A percentile compares a stretch with the other conserved stretches of the same genome.
phyloP scores from a whole-genome alignment of 1,284 basidiomycete species.

The Moesziomyces aphidis region DNA sequence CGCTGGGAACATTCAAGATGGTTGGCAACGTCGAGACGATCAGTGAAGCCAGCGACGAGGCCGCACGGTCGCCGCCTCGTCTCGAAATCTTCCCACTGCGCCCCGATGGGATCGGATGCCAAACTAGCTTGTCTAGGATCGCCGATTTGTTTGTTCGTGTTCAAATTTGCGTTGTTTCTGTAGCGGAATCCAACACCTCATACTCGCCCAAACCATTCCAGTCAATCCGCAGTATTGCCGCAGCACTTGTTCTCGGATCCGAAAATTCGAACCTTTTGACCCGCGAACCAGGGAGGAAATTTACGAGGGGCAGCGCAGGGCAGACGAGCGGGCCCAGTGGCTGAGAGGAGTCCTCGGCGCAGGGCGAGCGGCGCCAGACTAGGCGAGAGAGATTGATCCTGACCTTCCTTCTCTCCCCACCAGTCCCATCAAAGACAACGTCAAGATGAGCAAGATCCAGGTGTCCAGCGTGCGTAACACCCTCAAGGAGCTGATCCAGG shows the following conservation, averaged over 20 bases:
- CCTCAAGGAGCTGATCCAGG: constrained; percentile 64
- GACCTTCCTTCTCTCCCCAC: constrained; percentile 13
- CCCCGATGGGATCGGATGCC: no score
- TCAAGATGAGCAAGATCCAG: constrained; percentile 61
- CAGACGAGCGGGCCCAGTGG: background rate
- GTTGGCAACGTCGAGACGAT: background rate
- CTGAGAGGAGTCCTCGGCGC: background rate
- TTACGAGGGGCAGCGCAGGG: background rate
- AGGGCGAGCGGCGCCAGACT: background rate
- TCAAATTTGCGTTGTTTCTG: background rate
- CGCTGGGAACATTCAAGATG: background rate
- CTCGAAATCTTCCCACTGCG: background rate
- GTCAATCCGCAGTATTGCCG: background rate
- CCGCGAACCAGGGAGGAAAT: background rate
- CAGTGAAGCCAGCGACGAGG: background rate
- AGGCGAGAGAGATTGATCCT: background rate
- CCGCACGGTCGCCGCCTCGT: background rate
- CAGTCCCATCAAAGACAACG: constrained; percentile 32
- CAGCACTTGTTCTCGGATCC: background rate
- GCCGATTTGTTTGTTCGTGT: no score
- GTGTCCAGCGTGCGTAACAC: constrained; percentile 65
- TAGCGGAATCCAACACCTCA: background rate
- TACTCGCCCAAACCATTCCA: background rate
- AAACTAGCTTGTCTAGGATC: no score
- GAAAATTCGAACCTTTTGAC: background rate